These are phyloP conservation scores for Penicillium ochrochloron DNA, from an alignment of 495 filamentous ascomycete species.

Conservation along the genomic window DNA sequence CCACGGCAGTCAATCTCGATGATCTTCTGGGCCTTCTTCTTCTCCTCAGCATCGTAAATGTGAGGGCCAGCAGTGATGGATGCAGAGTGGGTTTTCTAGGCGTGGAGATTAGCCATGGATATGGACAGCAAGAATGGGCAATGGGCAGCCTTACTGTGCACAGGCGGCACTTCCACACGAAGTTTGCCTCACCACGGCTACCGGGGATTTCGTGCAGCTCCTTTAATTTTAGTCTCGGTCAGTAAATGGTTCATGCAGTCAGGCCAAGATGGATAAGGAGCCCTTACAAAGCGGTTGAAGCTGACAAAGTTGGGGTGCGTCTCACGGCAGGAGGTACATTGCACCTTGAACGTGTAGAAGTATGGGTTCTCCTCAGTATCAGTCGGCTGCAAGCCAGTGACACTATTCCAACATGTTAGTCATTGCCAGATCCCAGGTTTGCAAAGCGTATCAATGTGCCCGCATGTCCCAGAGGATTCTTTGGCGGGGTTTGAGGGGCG, in stretches of 20 bases:
- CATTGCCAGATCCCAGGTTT: not conserved
- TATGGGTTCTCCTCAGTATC: slow-evolving; percentile 82
- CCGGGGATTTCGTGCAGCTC: slow-evolving; percentile 85
- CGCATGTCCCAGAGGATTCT: slow-evolving; percentile 12
- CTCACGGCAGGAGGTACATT: slow-evolving; percentile 94
- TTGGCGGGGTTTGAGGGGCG: slow-evolving; percentile 12
- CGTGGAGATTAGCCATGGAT: not conserved
- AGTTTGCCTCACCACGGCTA: slow-evolving; percentile 93
- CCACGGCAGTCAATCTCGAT: slow-evolving; percentile 93
- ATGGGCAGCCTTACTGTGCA: slow-evolving; percentile 69
- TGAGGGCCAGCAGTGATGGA: slow-evolving; percentile 73
- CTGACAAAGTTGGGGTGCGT: slow-evolving; percentile 85
- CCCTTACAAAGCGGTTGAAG: slow-evolving; percentile 84
- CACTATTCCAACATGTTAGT: slow-evolving; percentile 55
- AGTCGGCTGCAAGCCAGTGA: slow-evolving; percentile 83
- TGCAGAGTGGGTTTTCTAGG: slow-evolving; percentile 66
- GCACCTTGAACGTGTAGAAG: slow-evolving; percentile 95
- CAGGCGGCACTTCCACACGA: slow-evolving; percentile 96
- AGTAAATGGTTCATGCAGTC: not conserved
- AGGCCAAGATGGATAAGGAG: not conserved
- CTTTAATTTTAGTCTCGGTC: slow-evolving; percentile 47
- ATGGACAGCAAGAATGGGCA: not conserved
- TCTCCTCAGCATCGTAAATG: slow-evolving; percentile 62
- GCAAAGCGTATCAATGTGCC: not conserved
- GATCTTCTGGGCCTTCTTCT: slow-evolving; percentile 74